Evolutionary conservation across 1,284 basidiomycete genomes (phyloP), one percentile per base, ranked within the genome.

Genomic region (Apiotrichum laibachii): DNA sequence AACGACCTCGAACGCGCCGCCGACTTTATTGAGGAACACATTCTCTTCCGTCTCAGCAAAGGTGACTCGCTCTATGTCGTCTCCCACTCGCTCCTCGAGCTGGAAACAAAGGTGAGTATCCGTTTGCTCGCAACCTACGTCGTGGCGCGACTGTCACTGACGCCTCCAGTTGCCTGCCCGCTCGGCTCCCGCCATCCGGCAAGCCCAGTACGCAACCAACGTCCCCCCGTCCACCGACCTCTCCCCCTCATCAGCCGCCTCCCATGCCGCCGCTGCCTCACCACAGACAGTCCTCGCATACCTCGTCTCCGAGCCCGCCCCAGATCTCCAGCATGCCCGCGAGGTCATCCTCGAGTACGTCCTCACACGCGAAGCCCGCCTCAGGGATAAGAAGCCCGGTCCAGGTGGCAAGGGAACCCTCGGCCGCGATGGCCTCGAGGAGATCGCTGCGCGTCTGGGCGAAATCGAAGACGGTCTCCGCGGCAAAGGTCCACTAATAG

Each of bases 311-410:
- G 57, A 68, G 15, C 73, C 75, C 0, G 54, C 65, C 1, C 73
- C 75, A 5, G 63, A 70, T 16, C 60, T 78, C 15, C 70, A 72
- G 45, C 70, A 73, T 34, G 72, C 73, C 6, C 67, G 76, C 10
- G 72, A 78, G 60, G 71, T 76, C 57, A 70, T 78, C n/a, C 67
- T 77, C 19, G 77, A 78, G 54, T 78, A 72, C 58, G 70, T 72
- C 0, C 64, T 75, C 8, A 65, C 64, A 3, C 57, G 75, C 12
- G 77, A 78, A 59, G 47, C 57, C 3, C 72, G 73, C 54, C 46
- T 70, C n/a, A 63, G 63, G 15, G 73, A 73, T 21, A 72, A 72
- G 61, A 72, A 71, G 51, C 63, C 62, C 2, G 75, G 72, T 2
- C 48, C 62, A 21, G 76, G 74, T 2, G 77, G 77, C 18, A 78